Evolutionary conservation across 345 rosid species (phyloP).

Genomic region (Rhizophora mangle): DNA sequence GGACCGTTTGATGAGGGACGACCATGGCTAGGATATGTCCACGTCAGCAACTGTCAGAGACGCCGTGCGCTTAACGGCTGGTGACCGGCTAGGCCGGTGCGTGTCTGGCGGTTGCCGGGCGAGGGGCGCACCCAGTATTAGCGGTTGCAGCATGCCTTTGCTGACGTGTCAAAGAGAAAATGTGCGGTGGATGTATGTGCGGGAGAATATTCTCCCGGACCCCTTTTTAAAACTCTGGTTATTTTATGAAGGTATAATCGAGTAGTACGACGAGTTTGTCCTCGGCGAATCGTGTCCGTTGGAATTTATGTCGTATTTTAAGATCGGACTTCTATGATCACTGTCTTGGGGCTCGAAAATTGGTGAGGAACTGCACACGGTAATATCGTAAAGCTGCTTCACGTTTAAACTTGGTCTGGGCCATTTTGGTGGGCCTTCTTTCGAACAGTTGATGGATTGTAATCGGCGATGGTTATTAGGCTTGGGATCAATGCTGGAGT

Average conservation of each 20-base stretch:
- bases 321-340: too few relatives aligned
- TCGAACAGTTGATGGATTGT: too few relatives aligned
- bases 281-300: conserved; percentile 3
- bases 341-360: too few relatives aligned
- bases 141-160: conserved; percentile 31
- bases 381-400: too few relatives aligned
- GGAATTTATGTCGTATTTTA: background rate
- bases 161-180: conserved; percentile 30
- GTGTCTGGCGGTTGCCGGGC: conserved; percentile 29
- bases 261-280: background rate
- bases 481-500: too few relatives aligned
- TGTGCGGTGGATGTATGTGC: conserved; percentile 48
- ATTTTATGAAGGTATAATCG: background rate
- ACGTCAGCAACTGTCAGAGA: conserved; percentile 13
- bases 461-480: too few relatives aligned
- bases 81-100: conserved; percentile 45
- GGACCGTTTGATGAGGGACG: conserved; percentile 21
- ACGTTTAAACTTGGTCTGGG: too few relatives aligned
- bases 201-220: conserved; percentile 29
- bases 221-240: too few relatives aligned
- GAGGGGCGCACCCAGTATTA: conserved; percentile 20
- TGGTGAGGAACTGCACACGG: too few relatives aligned
- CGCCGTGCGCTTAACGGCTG: conserved; percentile 20
- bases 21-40: conserved; percentile 15
- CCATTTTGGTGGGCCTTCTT: too few relatives aligned